Base-by-base conservation (phyloP, 257 asterid genomes). In the Fraxinus anomala region DNA sequence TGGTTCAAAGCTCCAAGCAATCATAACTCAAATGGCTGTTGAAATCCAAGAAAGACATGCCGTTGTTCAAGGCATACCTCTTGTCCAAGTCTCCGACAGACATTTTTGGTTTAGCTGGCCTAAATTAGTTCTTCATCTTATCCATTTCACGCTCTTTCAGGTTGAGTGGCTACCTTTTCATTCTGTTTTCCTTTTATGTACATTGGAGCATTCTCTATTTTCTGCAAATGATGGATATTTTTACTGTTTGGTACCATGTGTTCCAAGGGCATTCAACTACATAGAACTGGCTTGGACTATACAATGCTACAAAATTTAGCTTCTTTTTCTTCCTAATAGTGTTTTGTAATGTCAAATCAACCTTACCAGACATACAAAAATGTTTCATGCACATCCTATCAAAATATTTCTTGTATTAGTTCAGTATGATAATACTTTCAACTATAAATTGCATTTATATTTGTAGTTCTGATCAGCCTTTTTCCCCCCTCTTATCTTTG, bases 41-140 rank as follows among this genome's bases (percentile, higher is more conserved):
- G 73, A 70, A 70, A 33, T 39, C 54, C 30, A 70, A 70, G 73
- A 70, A 33, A 34, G 3, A 16, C 16, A 96, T 73, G 97, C 97
- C 1, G 99, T 96, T 11, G 92, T 96, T 72, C 97, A 96, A 79
- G 99, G 99, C 78, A 96, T 96, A 73, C 99, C 99, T 6, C 94
- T 96, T 12, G 98, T 96, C 40, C 96, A 92, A 85, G 96, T 93
- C 83, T 89, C 99, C 1, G 99, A 96, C 81, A 76, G 82, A 72
- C 90, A 96, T 84, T 96, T 96, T 83, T 96, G 99, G 99, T 92
- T 96, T 56, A 72, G 90, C 73, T 82, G 86, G 59, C 99, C 99
- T 12, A 83, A 80, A 16, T 75, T 92, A 33, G 79, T 96, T 71
- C 97, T 96, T 68, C 84, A 82, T 66, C 88, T 93, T 66, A 84